Conservation (phyloP, 306 rosid species). For the Fragaria iinumae region DNA sequence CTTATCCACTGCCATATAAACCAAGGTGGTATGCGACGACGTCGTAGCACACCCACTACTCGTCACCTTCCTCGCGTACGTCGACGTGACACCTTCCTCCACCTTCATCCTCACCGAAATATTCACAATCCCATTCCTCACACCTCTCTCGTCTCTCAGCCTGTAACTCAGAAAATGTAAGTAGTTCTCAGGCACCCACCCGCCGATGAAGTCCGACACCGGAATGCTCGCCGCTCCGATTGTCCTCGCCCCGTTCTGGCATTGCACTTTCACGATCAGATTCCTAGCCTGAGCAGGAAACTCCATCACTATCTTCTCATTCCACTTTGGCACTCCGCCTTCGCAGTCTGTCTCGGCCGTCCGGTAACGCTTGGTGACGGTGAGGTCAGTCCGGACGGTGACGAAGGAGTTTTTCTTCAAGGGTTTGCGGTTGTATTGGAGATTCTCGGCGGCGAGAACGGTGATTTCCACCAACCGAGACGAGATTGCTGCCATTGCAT, state of each 20-base stretch:
- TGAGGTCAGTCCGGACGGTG: constrained; percentile 31
- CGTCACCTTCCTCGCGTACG: not conserved
- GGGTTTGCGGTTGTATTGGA: constrained; percentile 31
- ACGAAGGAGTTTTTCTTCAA: constrained; percentile 47
- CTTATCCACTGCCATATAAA: not conserved
- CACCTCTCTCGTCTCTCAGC: constrained; percentile 51
- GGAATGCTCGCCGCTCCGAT: constrained; percentile 57
- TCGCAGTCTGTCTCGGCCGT: constrained; percentile 34
- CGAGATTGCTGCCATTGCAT: no score
- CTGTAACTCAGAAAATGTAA: constrained; percentile 70
- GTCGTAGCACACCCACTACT: not conserved
- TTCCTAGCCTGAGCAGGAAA: constrained; percentile 43
- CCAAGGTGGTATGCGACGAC: not conserved
- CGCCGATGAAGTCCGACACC: constrained; percentile 48
- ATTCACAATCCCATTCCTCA: constrained; percentile 66
- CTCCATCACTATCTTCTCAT: constrained; percentile 44
- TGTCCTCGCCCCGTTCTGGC: constrained; percentile 32
- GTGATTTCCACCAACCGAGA: constrained; percentile 37
- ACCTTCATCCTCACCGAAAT: constrained; percentile 50
- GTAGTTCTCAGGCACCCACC: constrained; percentile 45
- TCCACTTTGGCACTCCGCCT: constrained; percentile 62
- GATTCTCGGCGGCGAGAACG: constrained; percentile 51
- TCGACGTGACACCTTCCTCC: not conserved
- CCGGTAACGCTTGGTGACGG: not conserved
- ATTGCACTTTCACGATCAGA: constrained; percentile 40